phyloP scores from a whole-genome alignment of 75 land plant genomes.

The Gnetum montanum region DNA sequence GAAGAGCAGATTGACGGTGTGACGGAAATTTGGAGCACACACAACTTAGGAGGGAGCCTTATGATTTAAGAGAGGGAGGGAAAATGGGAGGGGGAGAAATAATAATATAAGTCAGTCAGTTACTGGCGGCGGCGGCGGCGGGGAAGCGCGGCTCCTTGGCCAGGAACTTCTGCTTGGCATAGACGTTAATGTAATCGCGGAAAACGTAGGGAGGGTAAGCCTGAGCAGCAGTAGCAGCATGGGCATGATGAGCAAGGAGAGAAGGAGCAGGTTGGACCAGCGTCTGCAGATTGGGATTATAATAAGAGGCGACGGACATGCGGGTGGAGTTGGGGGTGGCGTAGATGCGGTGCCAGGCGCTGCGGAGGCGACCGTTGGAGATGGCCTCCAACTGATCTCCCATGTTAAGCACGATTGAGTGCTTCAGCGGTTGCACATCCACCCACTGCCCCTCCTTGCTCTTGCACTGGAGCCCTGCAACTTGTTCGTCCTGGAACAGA shows the following conservation, averaged over 20 bases:
- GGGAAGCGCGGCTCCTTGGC: conserved; percentile 61
- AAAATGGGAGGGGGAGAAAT: no score
- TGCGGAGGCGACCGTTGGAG: conserved; percentile 50
- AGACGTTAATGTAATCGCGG: conserved; percentile 56
- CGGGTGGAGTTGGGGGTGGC: conserved; percentile 29
- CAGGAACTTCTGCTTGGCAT: conserved; percentile 49
- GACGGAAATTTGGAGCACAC: no score
- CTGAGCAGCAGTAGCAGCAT: not conserved
- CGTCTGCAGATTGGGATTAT: conserved; percentile 43
- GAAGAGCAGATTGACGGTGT: no score
- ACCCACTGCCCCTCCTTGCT: conserved; percentile 58
- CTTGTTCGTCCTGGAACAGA: conserved; percentile 61
- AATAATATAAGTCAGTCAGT: no score
- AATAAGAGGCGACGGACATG: conserved; percentile 56
- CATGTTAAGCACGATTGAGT: conserved; percentile 63
- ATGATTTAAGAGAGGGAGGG: no score
- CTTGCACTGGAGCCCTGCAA: conserved; percentile 53
- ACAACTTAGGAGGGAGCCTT: no score
- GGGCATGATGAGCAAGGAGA: no score
- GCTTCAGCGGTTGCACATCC: conserved; percentile 46
- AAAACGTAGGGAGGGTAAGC: conserved; percentile 49
- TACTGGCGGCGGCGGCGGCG: conserved; percentile 27
- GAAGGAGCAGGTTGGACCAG: conserved; percentile 39
- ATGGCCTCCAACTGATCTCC: conserved; percentile 73
- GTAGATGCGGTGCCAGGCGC: conserved; percentile 53